Conservation (phyloP, 2,329 filamentous ascomycete genomes). For the Colletotrichum sp. region DNA sequence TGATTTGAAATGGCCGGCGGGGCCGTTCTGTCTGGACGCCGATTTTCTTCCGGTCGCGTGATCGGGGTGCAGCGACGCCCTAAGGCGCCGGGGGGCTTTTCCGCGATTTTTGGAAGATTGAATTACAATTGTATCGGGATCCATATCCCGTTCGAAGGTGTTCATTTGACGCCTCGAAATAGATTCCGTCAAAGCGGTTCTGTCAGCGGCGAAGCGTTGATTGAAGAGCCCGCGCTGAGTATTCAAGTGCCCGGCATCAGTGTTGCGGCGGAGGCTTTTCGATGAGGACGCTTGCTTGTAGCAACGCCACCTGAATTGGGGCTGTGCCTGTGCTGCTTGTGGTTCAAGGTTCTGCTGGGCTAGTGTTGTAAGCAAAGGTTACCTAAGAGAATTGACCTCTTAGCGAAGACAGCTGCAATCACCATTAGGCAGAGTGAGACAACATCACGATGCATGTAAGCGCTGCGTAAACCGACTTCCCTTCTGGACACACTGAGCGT, state of each 20-base stretch:
- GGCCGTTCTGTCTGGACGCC: background rate
- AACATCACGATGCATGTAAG: background rate
- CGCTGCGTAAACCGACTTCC: background rate
- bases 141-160: background rate
- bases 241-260: background rate
- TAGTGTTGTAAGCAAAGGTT: no score
- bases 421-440: no score
- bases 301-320: background rate
- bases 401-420: no score
- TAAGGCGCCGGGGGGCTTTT: background rate
- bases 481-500: background rate
- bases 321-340: background rate
- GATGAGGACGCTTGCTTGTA: background rate
- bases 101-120: background rate
- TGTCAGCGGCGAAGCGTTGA: rapidly evolving
- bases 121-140: background rate
- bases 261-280: no score
- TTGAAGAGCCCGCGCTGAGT: background rate
- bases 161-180: background rate
- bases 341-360: background rate
- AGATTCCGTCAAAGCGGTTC: background rate
- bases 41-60: background rate
- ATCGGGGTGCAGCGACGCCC: background rate
- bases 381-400: no score
- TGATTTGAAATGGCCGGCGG: constrained; percentile 6